phyloP scores from a whole-genome alignment of 2,329 filamentous ascomycete species.

The Claviceps pusilla region DNA sequence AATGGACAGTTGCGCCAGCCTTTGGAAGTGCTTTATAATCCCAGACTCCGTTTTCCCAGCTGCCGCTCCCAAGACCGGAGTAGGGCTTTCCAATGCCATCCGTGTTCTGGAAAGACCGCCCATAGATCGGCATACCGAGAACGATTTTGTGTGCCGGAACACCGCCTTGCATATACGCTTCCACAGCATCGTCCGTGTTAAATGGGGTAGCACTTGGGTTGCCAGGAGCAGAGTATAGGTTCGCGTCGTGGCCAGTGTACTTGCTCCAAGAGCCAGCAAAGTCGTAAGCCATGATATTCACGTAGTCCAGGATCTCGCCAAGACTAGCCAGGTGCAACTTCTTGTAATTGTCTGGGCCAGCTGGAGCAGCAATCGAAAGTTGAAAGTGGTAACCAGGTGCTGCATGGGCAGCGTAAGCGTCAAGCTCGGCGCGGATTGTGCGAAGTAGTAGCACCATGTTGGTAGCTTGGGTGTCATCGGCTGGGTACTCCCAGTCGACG shows the following conservation, averaged over 20 bases:
- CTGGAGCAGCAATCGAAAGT: conserved; percentile 37
- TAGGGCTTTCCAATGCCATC: conserved; percentile 51
- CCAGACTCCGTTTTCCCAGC: conserved; percentile 61
- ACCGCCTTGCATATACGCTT: conserved; percentile 47
- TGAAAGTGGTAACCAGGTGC: conserved; percentile 35
- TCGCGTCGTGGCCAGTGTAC: conserved; percentile 53
- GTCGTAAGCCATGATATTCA: conserved; percentile 66
- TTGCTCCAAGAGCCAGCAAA: conserved; percentile 58
- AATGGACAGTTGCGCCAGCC: conserved; percentile 39
- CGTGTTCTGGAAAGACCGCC: conserved; percentile 24
- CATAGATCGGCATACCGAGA: conserved; percentile 56
- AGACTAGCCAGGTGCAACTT: conserved; percentile 33
- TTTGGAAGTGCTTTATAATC: conserved; percentile 67
- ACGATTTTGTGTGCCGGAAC: conserved; percentile 53
- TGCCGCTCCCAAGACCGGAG: conserved; percentile 49
- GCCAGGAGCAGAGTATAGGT: conserved; percentile 42
- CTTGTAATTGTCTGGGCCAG: conserved; percentile 33
- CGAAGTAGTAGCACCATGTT: conserved; percentile 31
- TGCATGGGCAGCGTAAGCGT: conserved; percentile 29
- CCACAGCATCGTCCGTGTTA: conserved; percentile 49
- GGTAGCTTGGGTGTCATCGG: conserved; percentile 22
- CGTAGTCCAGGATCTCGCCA: conserved; percentile 35
- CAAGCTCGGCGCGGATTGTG: conserved; percentile 30
- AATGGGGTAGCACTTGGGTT: conserved; percentile 51
- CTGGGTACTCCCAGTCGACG: conserved; percentile 25